phyloP scores from a whole-genome alignment of 2,329 filamentous ascomycete genomes.

The Alternaria angustiovoidea region DNA sequence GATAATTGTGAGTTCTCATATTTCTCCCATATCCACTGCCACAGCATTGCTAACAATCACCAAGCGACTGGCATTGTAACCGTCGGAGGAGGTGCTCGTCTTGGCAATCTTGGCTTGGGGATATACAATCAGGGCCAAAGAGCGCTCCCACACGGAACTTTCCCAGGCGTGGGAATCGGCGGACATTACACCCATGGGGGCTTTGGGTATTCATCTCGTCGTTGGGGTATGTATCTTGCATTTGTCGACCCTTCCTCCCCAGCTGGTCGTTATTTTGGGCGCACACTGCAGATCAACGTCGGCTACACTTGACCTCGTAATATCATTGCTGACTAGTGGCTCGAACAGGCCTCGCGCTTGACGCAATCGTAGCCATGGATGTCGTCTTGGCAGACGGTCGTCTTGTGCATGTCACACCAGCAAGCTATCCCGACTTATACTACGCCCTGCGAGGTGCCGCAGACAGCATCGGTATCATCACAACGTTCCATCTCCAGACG shows the following conservation, averaged over 20 bases:
- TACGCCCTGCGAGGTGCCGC: slow-evolving; percentile 6
- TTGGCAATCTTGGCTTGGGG: slow-evolving; percentile 45
- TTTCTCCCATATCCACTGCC: slow-evolving; percentile 28
- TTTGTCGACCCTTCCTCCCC: no score
- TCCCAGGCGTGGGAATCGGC: slow-evolving; percentile 50
- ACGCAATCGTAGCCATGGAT: slow-evolving; percentile 8
- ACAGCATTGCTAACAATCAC: slow-evolving; percentile 18
- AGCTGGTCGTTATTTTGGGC: no score
- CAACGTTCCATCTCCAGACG: slow-evolving; percentile 38
- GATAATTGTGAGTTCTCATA: slow-evolving; percentile 48
- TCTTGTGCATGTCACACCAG: neutral
- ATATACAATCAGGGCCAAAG: slow-evolving; percentile 35
- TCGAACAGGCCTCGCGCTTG: slow-evolving; percentile 3
- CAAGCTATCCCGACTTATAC: neutral
- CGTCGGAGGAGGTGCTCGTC: slow-evolving; percentile 57
- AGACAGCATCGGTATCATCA: slow-evolving; percentile 31
- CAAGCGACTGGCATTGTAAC: slow-evolving; percentile 48
- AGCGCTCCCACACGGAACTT: slow-evolving; percentile 59
- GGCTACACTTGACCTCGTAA: neutral
- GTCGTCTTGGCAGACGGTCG: slow-evolving; percentile 4
- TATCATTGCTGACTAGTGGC: no score
- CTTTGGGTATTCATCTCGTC: slow-evolving; percentile 33
- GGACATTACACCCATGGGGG: slow-evolving; percentile 39
- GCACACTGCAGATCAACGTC: no score
- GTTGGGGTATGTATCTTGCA: slow-evolving; percentile 22